Evolutionary conservation across 768 basidiomycete genomes (phyloP), one percentile per base, ranked within the genome.

Genomic region (Hydnomerulius pinastri): DNA sequence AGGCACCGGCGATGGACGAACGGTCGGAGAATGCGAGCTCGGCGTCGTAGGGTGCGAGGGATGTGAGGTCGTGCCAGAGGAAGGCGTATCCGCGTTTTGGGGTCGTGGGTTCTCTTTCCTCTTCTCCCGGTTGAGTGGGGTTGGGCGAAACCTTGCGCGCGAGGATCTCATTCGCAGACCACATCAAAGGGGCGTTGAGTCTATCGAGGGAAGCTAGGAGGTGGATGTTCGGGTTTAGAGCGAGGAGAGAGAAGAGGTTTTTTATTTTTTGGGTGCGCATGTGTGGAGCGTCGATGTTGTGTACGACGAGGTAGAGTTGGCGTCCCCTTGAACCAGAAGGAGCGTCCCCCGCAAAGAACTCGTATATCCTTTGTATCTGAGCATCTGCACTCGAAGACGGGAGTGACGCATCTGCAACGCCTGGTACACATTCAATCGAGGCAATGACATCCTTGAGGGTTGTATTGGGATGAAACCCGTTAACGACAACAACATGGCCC

Each of bases 11-110:
- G 45, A 87, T 71, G 30, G 82, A 83, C 4, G 81, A 77, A n/a
- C 78, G 80, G 61, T 88, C 85, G 18, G 80, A 81, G 43, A 74
- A 82, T 0, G 80, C 74, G 32, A 90, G 77, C 65, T 98, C 94
- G 53, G 79, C 77, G 64, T 90, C 85, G 73, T 95, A 97, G 2
- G 90, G 75, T 13, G 71, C 73, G 56, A 94, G 86, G 2, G 96
- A 97, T 4, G 93, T 92, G 20, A 92, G 68, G 68, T 96, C 92
- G 69, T 98, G 92, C 83, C 91, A 92, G 13, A 93, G 72, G 84
- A 90, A 92, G 1, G 81, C 70, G 63, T 82, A 87, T 8, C 86
- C 86, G 28, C 76, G 76, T 29, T 39, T 68, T 50, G 43, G 67
- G 7, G 65, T 48, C 10, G 38, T 27, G 25, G 50, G 41, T 32